Evolutionary conservation across 176 grass and related monocot species (phyloP).

Genomic region (Aegilops speltoides): DNA sequence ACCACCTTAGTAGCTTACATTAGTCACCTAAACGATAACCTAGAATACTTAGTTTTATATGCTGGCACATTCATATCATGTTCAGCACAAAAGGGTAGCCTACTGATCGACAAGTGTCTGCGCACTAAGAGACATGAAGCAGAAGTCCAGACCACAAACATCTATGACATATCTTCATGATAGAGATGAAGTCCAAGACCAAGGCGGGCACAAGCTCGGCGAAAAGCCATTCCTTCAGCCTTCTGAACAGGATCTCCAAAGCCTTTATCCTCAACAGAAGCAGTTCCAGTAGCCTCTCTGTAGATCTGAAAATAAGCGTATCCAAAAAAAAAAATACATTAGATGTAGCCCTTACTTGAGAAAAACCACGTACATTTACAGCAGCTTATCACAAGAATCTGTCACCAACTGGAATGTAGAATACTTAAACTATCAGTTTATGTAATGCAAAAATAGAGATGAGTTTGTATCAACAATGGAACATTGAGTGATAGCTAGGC

Average conservation of each 20-base stretch:
- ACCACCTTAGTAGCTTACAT: constrained; percentile 43
- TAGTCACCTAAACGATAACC: background rate
- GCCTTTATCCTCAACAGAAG: constrained; percentile 53
- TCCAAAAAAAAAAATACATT: background rate
- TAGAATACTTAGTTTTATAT: constrained; percentile 29
- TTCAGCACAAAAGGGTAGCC: constrained; percentile 28
- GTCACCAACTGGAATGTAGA: background rate
- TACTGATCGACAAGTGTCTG: background rate
- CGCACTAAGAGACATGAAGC: background rate
- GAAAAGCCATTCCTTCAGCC: constrained; percentile 98
- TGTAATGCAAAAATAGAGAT: background rate
- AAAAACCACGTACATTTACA: background rate
- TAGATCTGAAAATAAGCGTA: constrained; percentile 52
- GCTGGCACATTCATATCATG: constrained; percentile 13
- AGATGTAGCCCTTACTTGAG: background rate
- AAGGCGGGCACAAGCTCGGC: constrained; percentile 91
- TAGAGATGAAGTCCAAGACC: constrained; percentile 96
- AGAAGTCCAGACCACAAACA: constrained; percentile 35
- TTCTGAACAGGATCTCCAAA: constrained; percentile 93
- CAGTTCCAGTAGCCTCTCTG: constrained; percentile 86
- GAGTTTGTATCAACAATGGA: background rate
- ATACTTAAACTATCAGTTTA: background rate
- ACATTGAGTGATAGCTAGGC: background rate
- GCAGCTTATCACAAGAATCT: background rate
- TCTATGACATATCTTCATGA: constrained; percentile 78